Base-by-base conservation (phyloP, 2,329 filamentous ascomycete genomes). In the Scytalidium lignicola region DNA sequence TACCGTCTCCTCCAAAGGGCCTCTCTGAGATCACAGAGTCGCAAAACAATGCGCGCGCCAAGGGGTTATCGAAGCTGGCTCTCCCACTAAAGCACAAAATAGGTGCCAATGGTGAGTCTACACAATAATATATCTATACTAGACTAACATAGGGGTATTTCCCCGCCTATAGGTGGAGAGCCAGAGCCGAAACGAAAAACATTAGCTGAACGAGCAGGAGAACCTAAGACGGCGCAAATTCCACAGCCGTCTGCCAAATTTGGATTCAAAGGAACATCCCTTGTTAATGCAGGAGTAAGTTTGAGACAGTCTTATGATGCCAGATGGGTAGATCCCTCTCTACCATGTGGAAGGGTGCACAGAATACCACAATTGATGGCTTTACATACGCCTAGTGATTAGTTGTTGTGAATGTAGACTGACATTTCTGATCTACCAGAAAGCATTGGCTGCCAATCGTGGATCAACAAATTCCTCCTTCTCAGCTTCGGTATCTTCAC, bases 141-240 rank as follows among this genome's bases (percentile, higher is more conserved):
- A 44, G 17, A 19, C 17, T 26, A 43, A 57, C 62, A 37, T 58
- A 52, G 10, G 5, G 23, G 23, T 55, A 5, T 37, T 15, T 9
- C 32, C 32, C 15, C 12, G 6, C 50, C 48, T 44, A 43, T 54
- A 83, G 80, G 74, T 46, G 56, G 68, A 19, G 73, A 80, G 58
- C 73, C 81, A 18, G 75, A 81, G 44, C 60, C 79, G 2, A 86
- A 86, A 66, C 74, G 82, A 49, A 82, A 81, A 59, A 79, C 78
- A 13, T 66, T 83, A 21, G 67, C 65, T 18, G 78, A 84, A 49
- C 72, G 72, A 55, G 79, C 74, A 26, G 74, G 66, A 52, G 80
- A 85, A 51, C 75, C 70, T 26, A 65, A 67, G 41, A 63, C 71
- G 13, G 64, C 67, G 44, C 61, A 66, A 26, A 62, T 70, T 51